Evolutionary conservation across 2,329 filamentous ascomycete species (phyloP), one percentile per base, ranked within the genome.

Genomic region (Colletotrichum orchidophilum): DNA sequence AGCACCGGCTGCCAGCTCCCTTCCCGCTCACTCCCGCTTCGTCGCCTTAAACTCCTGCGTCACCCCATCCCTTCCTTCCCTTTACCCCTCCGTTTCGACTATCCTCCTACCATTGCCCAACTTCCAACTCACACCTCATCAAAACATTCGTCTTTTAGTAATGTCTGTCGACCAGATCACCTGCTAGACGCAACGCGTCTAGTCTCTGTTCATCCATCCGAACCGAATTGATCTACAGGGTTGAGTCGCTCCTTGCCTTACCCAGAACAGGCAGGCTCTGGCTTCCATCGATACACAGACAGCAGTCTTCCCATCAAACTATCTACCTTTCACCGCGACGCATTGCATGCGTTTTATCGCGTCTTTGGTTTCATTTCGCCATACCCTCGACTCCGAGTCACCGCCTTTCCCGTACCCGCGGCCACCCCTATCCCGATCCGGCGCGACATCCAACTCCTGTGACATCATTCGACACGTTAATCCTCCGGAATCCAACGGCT

Each of bases 171-270:
- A 63, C 68, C 67, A 69, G 64, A 69, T 69, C 64, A 68, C 59
- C 58, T 69, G 15, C 71, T 72, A 71, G 73, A 58, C 73, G 72
- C 71, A 73, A 61, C 68, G 73, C 72, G 69, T 74, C 73, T 74
- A 72, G 71, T 63, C 62, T 58, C 59, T 46, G 70, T 74, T 71
- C 69, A 62, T 35, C 53, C 46, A 63, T 46, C 55, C 61, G 55
- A 64, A 31, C 58, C 42, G 49, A 71, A 57, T 58, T 59, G 73
- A 72, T 73, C 68, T 61, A 63, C 66, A 73, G 53, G 54, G 63
- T 73, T 71, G 60, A 64, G 67, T 66, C 66, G 70, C 66, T 66
- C 60, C 33, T 62, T 71, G 62, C 63, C 61, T 73, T 66, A 66
- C 60, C 70, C 46, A 33, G 29, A 69, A n/a, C 50, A 63, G 42